phyloP scores from a whole-genome alignment of 352 stramenopile genomes.

The Peronospora tabacina region DNA sequence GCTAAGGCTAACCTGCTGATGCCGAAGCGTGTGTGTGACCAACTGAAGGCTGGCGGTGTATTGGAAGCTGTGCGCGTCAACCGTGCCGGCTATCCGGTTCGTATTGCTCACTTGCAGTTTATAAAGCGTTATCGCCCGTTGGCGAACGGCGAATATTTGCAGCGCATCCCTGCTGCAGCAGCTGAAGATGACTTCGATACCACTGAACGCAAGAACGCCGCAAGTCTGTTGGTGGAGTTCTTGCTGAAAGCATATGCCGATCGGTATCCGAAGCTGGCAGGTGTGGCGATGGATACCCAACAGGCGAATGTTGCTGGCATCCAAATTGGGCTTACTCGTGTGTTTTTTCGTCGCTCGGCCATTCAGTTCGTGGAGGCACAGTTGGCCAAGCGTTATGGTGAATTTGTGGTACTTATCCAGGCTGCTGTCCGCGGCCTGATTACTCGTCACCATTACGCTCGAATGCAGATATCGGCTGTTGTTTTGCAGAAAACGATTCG shows the following conservation, averaged over 20 bases:
- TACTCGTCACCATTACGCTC: conserved; percentile 37
- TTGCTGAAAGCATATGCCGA: conserved; percentile 61
- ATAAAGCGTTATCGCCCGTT: conserved; percentile 85
- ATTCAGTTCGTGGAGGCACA: conserved; percentile 85
- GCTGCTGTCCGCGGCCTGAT: conserved; percentile 56
- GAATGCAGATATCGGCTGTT: conserved; percentile 36
- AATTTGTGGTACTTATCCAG: conserved; percentile 84
- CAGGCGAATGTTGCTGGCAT: conserved; percentile 50
- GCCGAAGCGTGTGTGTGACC: conserved; percentile 91
- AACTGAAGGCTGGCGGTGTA: conserved; percentile 97
- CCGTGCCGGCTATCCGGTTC: conserved; percentile 95
- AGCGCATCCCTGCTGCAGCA: conserved; percentile 48
- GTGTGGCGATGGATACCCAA: conserved; percentile 33
- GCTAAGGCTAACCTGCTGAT: conserved; percentile 81
- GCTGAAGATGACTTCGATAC: conserved; percentile 46
- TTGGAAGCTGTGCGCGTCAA: conserved; percentile 98
- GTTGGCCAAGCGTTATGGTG: conserved; percentile 75
- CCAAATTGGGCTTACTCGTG: conserved; percentile 68
- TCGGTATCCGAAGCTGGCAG: conserved; percentile 47
- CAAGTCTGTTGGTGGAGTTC: conserved; percentile 55
- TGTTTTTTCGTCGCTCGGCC: conserved; percentile 77
- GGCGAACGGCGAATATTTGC: conserved; percentile 52
- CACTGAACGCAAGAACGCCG: conserved; percentile 43
- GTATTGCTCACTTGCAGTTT: conserved; percentile 91
- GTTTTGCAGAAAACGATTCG: conserved; percentile 56